Conservation (phyloP, 345 rosid genomes). For the Pistacia integerrima region DNA sequence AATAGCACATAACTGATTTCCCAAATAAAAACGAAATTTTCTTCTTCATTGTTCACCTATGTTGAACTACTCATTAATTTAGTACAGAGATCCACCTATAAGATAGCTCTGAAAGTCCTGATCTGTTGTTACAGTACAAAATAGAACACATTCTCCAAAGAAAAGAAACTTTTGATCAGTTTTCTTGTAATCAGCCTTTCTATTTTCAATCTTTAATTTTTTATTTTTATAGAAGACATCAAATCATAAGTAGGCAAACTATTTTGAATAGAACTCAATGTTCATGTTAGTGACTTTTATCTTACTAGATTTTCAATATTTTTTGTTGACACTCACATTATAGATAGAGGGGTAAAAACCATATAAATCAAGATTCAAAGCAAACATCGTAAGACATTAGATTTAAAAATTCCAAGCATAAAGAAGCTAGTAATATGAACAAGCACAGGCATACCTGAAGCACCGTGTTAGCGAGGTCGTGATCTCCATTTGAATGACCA, state of each 20-base stretch:
- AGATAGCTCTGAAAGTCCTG: background rate
- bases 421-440: background rate
- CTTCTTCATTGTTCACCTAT: no score
- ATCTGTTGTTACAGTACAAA: background rate
- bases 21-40: no score
- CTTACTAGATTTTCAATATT: background rate
- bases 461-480: conserved; percentile 62
- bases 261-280: background rate
- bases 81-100: background rate
- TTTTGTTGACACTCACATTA: background rate
- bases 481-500: conserved; percentile 83
- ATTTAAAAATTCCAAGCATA: background rate
- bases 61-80: no score
- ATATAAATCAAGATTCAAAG: background rate
- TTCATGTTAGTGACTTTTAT: background rate
- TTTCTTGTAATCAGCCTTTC: background rate
- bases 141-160: background rate
- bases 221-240: no score
- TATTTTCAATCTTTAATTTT: no score
- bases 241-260: background rate
- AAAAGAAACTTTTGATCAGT: background rate
- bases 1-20: no score
- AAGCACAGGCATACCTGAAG: conserved; percentile 55
- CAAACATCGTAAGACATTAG: background rate
- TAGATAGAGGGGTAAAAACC: background rate